Base-by-base conservation (phyloP, 805 yeast genomes). In the Hanseniaspora valbyensis region DNA sequence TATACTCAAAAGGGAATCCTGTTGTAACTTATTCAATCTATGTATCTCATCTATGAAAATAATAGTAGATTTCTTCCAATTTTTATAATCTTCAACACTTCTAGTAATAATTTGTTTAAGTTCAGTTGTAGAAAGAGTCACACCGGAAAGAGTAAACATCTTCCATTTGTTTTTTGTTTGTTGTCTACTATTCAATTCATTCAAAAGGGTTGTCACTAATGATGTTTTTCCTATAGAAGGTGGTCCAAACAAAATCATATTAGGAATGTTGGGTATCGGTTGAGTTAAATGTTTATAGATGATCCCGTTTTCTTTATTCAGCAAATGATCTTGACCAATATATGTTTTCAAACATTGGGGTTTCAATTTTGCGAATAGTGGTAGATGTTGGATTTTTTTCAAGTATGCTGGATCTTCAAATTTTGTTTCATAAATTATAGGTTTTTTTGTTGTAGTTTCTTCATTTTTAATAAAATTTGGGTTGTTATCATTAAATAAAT, bases 151-250 rank as follows among this genome's bases (percentile, higher is more conserved):
- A 2, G 32, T 16, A 22, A 38, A 45, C 2, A 45, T 30, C 19
- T 45, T 45, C 50, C 50, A 45, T 14, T 39, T 45, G 2, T 22
- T 3, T 2, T 13, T 30, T 0, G 86, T 80, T 5, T 49, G n/a
- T n/a, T n/a, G n/a, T n/a, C n/a, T n/a, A n/a, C n/a, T 37, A 9
- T 54, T 55, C 7, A 68, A 63, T 0, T 59, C 56, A 28, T 59
- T 57, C 4, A 71, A 58, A 7, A 72, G 55, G 18, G 74, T 61
- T n/a, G 83, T 64, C 0, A 95, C 92, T 25, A 92, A 61, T 0
- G 96, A 82, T 0, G 98, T 92, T 61, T 92, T 92, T 0, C 71
- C 90, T 2, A 87, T 89, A 0, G 98, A 98, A 1, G 96, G 95
- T 0, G 95, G 95, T 0, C 99, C 99, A 84, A 92, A 83, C 4